phyloP scores from a whole-genome alignment of 2,329 filamentous ascomycete species.

The Fusarium sp. region DNA sequence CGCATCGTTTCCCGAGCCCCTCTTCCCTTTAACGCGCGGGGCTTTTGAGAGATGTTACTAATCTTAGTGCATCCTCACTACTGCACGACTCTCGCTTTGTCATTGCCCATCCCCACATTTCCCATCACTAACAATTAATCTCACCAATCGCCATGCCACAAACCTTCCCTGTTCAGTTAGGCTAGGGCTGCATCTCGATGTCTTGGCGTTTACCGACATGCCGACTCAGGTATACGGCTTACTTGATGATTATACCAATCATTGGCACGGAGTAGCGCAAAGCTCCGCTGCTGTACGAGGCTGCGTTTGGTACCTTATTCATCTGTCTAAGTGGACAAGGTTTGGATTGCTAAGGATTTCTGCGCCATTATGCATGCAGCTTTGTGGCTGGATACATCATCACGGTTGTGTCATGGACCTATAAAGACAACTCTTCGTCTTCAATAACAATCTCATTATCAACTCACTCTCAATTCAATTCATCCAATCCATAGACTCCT shows the following conservation, averaged over 20 bases:
- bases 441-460: background rate
- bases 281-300: background rate
- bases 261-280: background rate
- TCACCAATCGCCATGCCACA: background rate
- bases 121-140: background rate
- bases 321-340: background rate
- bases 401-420: constrained; percentile 1
- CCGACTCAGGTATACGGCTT: constrained; percentile 14
- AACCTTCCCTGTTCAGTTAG: background rate
- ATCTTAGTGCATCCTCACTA: background rate
- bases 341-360: constrained; percentile 27
- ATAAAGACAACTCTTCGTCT: constrained; percentile 6
- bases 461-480: background rate
- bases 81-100: constrained; percentile 20
- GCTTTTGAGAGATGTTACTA: background rate
- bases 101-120: background rate
- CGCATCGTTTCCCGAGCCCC: constrained; percentile 14
- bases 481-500: rapidly evolving
- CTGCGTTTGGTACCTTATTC: background rate
- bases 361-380: background rate
- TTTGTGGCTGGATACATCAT: constrained; percentile 9
- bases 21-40: background rate
- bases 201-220: constrained; percentile 40
- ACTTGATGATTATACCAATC: background rate
- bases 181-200: constrained; percentile 13